Percentiles rank a stretch among this genome's conserved stretches.
These are phyloP conservation scores for Colletotrichum spaethianum DNA, from an alignment of 2,329 filamentous ascomycete species.

Conservation along the genomic window DNA sequence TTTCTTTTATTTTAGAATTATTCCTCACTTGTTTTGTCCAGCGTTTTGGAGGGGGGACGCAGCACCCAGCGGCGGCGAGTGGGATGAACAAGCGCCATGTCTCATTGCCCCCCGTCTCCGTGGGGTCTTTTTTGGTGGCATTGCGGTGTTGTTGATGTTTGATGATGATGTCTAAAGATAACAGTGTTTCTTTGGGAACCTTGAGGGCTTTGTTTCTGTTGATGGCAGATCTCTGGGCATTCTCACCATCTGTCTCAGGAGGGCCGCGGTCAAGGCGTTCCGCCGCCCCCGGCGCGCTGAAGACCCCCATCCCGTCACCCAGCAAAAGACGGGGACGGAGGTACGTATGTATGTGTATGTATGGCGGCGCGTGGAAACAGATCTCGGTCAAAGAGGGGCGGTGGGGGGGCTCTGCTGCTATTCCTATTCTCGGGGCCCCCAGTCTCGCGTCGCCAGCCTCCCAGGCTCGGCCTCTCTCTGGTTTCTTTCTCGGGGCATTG, in stretches of 20 bases:
- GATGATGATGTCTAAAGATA: conserved; percentile 25
- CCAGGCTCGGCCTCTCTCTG: not conserved
- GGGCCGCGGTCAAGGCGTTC: conserved; percentile 26
- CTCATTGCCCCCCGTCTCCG: conserved; percentile 11
- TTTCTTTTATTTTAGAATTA: conserved; percentile 26
- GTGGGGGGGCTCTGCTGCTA: conserved; percentile 23
- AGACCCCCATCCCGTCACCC: not conserved
- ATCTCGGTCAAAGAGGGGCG: conserved; percentile 30
- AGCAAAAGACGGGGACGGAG: conserved; percentile 9
- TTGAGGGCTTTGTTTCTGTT: conserved; percentile 21
- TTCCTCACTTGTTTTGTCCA: not conserved
- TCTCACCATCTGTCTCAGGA: conserved; percentile 35
- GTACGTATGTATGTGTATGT: not conserved
- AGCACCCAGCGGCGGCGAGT: not conserved
- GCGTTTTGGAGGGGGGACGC: conserved; percentile 17
- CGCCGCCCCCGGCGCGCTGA: conserved; percentile 10
- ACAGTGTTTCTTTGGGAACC: conserved; percentile 12
- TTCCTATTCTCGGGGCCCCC: conserved; percentile 21
- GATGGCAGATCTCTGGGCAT: conserved; percentile 36
- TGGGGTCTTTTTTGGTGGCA: not conserved
- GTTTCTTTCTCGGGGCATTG: conserved; percentile 29
- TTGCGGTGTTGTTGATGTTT: not conserved
- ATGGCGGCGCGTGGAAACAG: conserved; percentile 22
- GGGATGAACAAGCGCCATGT: conserved; percentile 21
- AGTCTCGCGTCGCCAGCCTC: not conserved